Evolutionary conservation across 1,139 yeast genomes (phyloP).

Genomic region (Scheffersomyces illinoinensis): DNA sequence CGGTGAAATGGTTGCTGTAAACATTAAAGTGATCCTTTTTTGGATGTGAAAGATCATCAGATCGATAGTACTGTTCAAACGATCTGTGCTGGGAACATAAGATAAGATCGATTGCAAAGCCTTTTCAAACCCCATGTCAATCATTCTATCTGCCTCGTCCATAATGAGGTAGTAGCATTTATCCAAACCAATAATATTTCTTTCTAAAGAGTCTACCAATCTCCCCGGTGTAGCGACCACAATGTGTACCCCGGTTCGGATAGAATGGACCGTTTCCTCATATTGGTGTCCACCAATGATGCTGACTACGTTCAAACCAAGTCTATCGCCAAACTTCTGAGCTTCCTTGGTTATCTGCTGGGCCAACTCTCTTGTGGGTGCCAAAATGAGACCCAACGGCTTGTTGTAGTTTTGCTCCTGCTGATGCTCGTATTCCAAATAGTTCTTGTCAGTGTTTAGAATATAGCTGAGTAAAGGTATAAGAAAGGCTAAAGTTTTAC

Average conservation of each 20-base stretch:
- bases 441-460: constrained; percentile 36
- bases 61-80: constrained; percentile 21
- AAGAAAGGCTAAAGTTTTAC: constrained; percentile 87
- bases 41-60: constrained; percentile 28
- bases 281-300: constrained; percentile 90
- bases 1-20: constrained; percentile 89
- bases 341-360: constrained; percentile 78
- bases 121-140: constrained; percentile 90
- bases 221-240: constrained; percentile 95
- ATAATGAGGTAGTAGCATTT: constrained; percentile 71
- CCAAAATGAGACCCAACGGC: constrained; percentile 66
- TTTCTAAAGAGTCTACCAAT: constrained; percentile 74
- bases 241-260: constrained; percentile 72
- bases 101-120: constrained; percentile 64
- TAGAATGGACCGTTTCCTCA: constrained; percentile 65
- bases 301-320: constrained; percentile 57
- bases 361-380: constrained; percentile 94
- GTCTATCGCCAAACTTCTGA: constrained; percentile 42
- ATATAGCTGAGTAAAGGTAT: constrained; percentile 71
- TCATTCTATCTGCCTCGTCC: constrained; percentile 96
- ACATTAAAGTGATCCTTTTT: constrained; percentile 68
- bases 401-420: constrained; percentile 32
- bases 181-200: constrained; percentile 58
- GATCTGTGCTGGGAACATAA: constrained; percentile 39
- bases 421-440: constrained; percentile 32